phyloP scores from a whole-genome alignment of 2,329 filamentous ascomycete species.

The Botrytis fragariae region DNA sequence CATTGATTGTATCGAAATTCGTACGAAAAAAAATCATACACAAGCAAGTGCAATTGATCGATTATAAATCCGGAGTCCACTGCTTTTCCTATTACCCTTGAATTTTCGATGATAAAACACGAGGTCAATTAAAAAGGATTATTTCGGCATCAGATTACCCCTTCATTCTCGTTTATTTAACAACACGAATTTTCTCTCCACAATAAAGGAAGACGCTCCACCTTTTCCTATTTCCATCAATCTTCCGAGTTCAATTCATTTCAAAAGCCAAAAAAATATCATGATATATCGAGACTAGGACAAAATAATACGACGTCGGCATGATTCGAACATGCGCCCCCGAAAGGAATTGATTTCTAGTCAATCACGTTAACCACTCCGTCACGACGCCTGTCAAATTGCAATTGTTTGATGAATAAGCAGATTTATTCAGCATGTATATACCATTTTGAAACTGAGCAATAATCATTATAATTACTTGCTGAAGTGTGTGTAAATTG shows the following conservation, averaged over 20 bases:
- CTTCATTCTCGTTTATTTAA: background rate
- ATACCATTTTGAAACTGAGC: accelerated
- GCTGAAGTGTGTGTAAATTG: background rate
- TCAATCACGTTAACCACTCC: conserved; percentile 18
- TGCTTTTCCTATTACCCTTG: accelerated
- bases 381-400: background rate
- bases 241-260: background rate
- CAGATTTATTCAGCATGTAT: accelerated
- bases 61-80: background rate
- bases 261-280: background rate
- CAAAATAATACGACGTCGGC: background rate
- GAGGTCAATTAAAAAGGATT: background rate
- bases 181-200: background rate
- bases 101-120: background rate
- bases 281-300: no score
- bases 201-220: background rate
- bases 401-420: background rate
- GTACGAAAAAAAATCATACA: no score
- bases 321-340: conserved; percentile 17
- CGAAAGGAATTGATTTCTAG: conserved; percentile 18
- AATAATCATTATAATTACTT: background rate
- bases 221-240: background rate
- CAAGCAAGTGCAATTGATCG: no score
- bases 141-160: background rate
- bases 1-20: background rate